phyloP scores from a whole-genome alignment of 768 basidiomycete genomes.

The Harrya chromipes region DNA sequence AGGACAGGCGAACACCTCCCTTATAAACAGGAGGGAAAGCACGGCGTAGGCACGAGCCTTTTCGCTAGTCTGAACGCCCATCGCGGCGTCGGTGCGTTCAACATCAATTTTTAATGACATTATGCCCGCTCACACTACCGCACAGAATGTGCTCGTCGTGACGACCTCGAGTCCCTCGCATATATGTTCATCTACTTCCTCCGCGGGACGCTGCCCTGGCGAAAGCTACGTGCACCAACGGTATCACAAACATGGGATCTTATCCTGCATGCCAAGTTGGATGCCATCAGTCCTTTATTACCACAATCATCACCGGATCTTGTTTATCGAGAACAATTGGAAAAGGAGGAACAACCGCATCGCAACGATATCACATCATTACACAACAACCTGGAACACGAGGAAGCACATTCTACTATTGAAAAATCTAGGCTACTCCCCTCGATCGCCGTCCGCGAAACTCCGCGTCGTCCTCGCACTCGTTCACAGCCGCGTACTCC shows the following conservation, averaged over 20 bases:
- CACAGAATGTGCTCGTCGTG: constrained; percentile 69
- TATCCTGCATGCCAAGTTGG: no score
- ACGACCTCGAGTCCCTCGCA: constrained; percentile 47
- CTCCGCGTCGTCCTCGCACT: constrained; percentile 12
- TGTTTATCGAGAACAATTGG: constrained; percentile 4
- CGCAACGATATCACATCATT: constrained; percentile 32
- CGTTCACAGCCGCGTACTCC: constrained; percentile 20
- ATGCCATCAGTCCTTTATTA: not conserved
- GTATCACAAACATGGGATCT: no score
- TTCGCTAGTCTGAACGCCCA: constrained; percentile 77
- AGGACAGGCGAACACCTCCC: constrained; percentile 65
- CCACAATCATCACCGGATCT: constrained; percentile 15
- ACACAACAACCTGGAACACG: not conserved
- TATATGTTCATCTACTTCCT: no score
- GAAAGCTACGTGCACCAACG: no score
- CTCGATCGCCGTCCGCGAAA: not conserved
- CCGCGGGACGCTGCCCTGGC: no score
- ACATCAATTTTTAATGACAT: not conserved
- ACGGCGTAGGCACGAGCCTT: constrained; percentile 75
- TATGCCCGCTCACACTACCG: not conserved
- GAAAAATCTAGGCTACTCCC: constrained; percentile 19
- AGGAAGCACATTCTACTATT: constrained; percentile 9
- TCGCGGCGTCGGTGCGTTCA: constrained; percentile 61
- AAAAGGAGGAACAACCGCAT: not conserved
- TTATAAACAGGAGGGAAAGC: constrained; percentile 67